Conservation (phyloP, 2,329 filamentous ascomycete genomes). For the Lachnellula arida region DNA sequence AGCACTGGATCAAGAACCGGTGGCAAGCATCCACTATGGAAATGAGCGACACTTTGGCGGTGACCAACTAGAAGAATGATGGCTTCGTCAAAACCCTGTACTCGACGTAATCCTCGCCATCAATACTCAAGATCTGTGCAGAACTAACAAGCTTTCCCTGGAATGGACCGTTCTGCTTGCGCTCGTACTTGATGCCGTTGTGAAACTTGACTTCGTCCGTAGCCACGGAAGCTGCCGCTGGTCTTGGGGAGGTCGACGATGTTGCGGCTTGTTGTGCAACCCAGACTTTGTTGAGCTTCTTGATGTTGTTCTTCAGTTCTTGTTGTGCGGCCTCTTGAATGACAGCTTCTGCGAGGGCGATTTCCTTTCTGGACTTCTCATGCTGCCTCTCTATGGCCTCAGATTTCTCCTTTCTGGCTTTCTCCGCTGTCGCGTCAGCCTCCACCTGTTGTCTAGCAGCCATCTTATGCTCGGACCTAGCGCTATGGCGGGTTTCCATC, state of each 20-base stretch:
- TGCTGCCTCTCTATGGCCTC: constrained; percentile 24
- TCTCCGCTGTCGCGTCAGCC: constrained; percentile 18
- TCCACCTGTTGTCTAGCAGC: constrained; percentile 24
- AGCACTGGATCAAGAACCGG: too few relatives aligned
- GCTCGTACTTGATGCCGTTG: constrained; percentile 57
- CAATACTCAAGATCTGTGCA: constrained; percentile 57
- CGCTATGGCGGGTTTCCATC: constrained; percentile 26
- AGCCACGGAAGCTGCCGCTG: constrained; percentile 28
- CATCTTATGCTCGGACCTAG: constrained; percentile 23
- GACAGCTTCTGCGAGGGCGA: constrained; percentile 23
- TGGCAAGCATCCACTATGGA: too few relatives aligned
- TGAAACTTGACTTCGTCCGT: constrained; percentile 52
- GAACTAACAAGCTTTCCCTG: constrained; percentile 59
- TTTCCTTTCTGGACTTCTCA: constrained; percentile 28
- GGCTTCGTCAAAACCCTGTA: constrained; percentile 62
- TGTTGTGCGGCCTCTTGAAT: constrained; percentile 23
- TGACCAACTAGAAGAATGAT: constrained; percentile 40
- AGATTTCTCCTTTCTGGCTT: constrained; percentile 21
- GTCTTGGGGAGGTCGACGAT: constrained; percentile 6
- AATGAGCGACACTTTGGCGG: too few relatives aligned
- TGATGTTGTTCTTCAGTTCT: constrained; percentile 29
- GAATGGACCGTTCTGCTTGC: constrained; percentile 56
- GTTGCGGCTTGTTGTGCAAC: constrained; percentile 23
- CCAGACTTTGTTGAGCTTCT: constrained; percentile 30
- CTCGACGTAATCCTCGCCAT: constrained; percentile 63